Conservation (phyloP, 257 asterid species). For the Coffea canephora region DNA sequence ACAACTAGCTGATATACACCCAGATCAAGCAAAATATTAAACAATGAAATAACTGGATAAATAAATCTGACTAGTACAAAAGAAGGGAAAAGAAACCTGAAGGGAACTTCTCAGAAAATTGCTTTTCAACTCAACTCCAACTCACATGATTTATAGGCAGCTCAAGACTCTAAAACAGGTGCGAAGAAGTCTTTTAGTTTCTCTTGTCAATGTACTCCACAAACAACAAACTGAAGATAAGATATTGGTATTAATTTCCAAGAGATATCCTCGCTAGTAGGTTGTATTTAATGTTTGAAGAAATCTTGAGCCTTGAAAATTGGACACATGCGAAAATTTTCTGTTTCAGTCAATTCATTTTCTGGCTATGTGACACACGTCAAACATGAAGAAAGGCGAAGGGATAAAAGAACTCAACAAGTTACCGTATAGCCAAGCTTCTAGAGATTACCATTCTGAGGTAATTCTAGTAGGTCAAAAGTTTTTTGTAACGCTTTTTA, state of each 20-base stretch:
- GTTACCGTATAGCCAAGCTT: constrained; percentile 19
- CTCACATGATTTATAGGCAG: constrained; percentile 29
- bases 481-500: constrained; percentile 15
- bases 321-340: constrained; percentile 26
- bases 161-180: constrained; percentile 2
- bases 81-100: constrained; percentile 18
- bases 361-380: constrained; percentile 23
- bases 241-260: constrained; percentile 27
- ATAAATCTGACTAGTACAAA: constrained; percentile 9
- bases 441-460: constrained; percentile 16
- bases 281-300: constrained; percentile 34
- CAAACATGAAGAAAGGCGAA: constrained; percentile 28
- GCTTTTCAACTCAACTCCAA: constrained; percentile 3
- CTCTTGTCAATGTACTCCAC: constrained; percentile 29
- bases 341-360: constrained; percentile 14
- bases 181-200: constrained; percentile 17
- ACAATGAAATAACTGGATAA: constrained; percentile 1
- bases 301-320: constrained; percentile 22
- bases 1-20: neutral
- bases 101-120: constrained; percentile 12
- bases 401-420: constrained; percentile 26
- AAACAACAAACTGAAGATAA: constrained; percentile 28
- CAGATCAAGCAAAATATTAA: neutral
- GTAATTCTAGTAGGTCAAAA: constrained; percentile 19
- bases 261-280: constrained; percentile 36